Evolutionary conservation across 2,329 filamentous ascomycete species (phyloP).

Genomic region (Penicillium griseofulvum): DNA sequence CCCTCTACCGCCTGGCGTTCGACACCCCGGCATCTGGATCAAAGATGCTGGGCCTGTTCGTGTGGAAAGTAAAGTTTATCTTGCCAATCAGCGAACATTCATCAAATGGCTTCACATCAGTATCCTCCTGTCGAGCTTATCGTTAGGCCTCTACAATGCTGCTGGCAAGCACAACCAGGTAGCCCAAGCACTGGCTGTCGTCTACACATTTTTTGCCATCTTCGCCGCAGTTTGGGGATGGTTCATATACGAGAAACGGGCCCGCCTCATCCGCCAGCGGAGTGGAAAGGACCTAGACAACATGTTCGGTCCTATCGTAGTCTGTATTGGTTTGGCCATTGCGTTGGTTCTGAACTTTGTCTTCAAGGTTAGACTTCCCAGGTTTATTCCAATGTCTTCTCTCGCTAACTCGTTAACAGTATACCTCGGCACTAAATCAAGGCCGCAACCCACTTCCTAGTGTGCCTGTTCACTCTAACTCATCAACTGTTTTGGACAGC

Average conservation of each 20-base stretch:
- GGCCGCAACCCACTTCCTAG: conserved; percentile 13
- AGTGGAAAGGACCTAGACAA: conserved; percentile 95
- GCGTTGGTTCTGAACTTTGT: conserved; percentile 84
- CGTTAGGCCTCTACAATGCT: conserved; percentile 83
- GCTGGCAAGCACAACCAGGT: conserved; percentile 72
- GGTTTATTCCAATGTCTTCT: background rate
- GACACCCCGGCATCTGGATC: conserved; percentile 80
- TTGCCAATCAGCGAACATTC: conserved; percentile 96
- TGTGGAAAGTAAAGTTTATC: conserved; percentile 97
- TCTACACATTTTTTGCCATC: conserved; percentile 76
- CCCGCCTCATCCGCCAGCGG: conserved; percentile 75
- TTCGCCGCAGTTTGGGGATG: conserved; percentile 89
- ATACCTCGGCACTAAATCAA: conserved; percentile 29
- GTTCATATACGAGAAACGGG: conserved; percentile 71
- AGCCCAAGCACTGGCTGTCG: conserved; percentile 73
- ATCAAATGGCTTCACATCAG: conserved; percentile 98
- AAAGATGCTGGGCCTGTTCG: conserved; percentile 90
- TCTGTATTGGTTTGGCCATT: conserved; percentile 73
- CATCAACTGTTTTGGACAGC: conserved; percentile 3
- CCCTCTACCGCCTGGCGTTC: conserved; percentile 79
- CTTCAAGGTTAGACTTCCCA: conserved; percentile 58
- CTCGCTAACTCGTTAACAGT: conserved; percentile 26
- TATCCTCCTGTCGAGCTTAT: conserved; percentile 79
- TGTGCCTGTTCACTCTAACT: conserved; percentile 13
- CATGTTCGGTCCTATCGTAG: conserved; percentile 75